phyloP scores from a whole-genome alignment of 768 basidiomycete species.

The Podaxis rugospora region DNA sequence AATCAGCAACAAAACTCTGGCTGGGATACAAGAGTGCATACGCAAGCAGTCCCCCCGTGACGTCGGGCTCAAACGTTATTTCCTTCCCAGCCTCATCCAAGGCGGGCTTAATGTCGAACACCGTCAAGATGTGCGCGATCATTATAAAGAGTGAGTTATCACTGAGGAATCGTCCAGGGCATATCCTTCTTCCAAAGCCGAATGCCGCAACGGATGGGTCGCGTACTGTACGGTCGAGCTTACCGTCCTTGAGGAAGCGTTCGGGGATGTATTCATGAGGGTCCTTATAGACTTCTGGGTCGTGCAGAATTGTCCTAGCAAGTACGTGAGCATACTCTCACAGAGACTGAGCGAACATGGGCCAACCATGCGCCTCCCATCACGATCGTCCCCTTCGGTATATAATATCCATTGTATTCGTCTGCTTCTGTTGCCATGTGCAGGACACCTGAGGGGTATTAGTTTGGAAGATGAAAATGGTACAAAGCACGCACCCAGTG shows the following conservation, averaged over 20 bases:
- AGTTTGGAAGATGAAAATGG: background rate
- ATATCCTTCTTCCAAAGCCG: conserved; percentile 14
- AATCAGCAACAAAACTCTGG: background rate
- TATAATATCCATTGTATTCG: conserved; percentile 14
- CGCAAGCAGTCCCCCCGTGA: conserved; percentile 8
- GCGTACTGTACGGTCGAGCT: background rate
- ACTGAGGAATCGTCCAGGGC: conserved; percentile 18
- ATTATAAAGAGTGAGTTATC: conserved; percentile 14
- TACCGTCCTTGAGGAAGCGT: conserved; percentile 14
- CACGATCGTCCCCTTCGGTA: conserved; percentile 15
- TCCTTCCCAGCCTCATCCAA: conserved; percentile 16
- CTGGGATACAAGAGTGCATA: background rate
- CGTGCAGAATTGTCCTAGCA: conserved; percentile 15
- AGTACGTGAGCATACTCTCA: background rate
- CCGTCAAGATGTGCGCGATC: conserved; percentile 14
- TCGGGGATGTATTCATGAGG: conserved; percentile 14
- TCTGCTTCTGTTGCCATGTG: conserved; percentile 6
- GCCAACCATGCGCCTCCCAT: conserved; percentile 14
- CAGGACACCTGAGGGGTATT: background rate
- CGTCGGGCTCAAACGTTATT: conserved; percentile 8
- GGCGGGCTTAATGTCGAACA: conserved; percentile 16
- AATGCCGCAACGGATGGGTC: conserved; percentile 9
- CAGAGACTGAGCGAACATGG: background rate
- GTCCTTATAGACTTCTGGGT: conserved; percentile 10
- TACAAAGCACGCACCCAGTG: conserved; percentile 6